Conservation (phyloP, 306 rosid genomes). For the Citrullus mucosospermus region DNA sequence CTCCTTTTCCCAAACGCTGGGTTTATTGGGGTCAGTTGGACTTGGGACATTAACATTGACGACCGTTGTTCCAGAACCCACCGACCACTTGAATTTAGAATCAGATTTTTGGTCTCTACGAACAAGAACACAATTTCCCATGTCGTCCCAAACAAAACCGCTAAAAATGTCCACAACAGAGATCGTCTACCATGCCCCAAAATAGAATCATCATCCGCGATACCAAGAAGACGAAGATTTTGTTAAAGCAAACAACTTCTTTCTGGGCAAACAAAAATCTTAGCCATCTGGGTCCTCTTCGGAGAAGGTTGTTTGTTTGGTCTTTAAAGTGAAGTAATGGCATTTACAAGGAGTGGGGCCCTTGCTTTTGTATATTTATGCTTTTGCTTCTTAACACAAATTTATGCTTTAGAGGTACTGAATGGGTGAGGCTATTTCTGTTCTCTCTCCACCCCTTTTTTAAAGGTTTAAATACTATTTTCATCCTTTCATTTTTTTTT, state of each 20-base stretch:
- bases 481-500: no score
- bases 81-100: slow-evolving; percentile 9
- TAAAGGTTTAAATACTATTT: no score
- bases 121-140: slow-evolving; percentile 27
- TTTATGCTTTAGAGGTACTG: no score
- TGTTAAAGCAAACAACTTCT: not conserved
- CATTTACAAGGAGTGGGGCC: slow-evolving; percentile 15
- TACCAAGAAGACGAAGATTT: not conserved
- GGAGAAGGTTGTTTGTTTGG: slow-evolving; percentile 17
- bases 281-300: not conserved
- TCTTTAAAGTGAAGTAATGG: slow-evolving; percentile 42
- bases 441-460: no score
- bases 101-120: slow-evolving; percentile 11
- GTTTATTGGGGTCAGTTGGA: not conserved
- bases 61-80: slow-evolving; percentile 6
- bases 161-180: not conserved
- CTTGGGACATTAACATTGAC: slow-evolving; percentile 4
- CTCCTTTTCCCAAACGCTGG: not conserved
- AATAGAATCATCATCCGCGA: no score
- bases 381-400: not conserved
- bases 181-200: not conserved
- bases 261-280: slow-evolving; percentile 14
- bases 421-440: no score
- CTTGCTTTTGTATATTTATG: not conserved
- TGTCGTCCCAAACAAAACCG: not conserved